A percentile compares a stretch with the other conserved stretches of the same genome.
Conservation (phyloP, 2,329 filamentous ascomycete genomes). For the Phialophora chinensis region DNA sequence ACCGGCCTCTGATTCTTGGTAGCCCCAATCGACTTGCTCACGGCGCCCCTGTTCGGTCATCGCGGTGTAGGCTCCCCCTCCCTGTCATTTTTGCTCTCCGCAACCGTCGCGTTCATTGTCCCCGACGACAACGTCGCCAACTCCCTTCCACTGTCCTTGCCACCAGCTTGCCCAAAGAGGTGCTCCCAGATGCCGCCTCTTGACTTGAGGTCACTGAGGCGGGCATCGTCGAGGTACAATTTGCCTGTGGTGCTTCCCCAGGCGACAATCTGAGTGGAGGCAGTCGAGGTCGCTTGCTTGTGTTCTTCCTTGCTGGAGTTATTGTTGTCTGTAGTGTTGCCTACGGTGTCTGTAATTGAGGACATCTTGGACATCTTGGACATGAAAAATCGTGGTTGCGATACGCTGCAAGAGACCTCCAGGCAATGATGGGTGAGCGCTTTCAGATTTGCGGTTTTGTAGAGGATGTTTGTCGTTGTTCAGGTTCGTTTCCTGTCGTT, state of each 20-base stretch:
- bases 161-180: not conserved
- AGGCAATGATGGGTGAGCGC: not conserved
- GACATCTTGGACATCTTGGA: not conserved
- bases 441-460: not conserved
- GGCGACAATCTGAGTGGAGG: conserved; percentile 10
- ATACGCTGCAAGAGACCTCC: not conserved
- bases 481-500: not conserved
- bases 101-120: no score
- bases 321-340: not conserved
- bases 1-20: not conserved
- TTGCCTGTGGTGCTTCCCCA: conserved; percentile 28
- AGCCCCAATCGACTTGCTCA: not conserved
- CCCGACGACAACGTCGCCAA: not conserved
- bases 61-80: no score
- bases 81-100: no score
- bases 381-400: not conserved
- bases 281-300: not conserved
- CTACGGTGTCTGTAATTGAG: not conserved
- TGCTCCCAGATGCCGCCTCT: not conserved
- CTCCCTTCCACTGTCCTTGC: not conserved
- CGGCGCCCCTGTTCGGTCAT: not conserved
- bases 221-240: conserved; percentile 18
- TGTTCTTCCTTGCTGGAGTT: conserved; percentile 3
- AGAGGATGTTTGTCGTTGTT: not conserved
- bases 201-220: conserved; percentile 11